These are phyloP conservation scores for Striga asiatica DNA, from an alignment of 257 asterid species.

Conservation along the genomic window DNA sequence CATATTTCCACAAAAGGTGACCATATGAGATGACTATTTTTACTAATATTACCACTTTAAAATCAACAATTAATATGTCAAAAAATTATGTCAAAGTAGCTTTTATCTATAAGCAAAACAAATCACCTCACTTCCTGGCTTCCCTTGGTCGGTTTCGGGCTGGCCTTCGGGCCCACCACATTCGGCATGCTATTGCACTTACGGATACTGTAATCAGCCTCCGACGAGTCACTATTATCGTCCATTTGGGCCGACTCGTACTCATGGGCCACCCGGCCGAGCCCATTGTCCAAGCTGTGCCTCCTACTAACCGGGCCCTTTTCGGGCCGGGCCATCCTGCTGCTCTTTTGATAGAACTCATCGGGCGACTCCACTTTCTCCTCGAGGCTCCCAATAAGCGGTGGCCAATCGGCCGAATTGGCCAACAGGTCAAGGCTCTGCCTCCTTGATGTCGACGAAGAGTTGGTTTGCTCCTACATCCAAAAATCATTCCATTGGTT, in stretches of 20 bases:
- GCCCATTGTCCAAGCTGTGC: slow-evolving; percentile 37
- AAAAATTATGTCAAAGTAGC: too few species aligned
- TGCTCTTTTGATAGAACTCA: not conserved
- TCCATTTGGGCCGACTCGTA: slow-evolving; percentile 8
- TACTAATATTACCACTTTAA: too few species aligned
- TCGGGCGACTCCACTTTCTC: slow-evolving; percentile 16
- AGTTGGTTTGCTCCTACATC: slow-evolving; percentile 27
- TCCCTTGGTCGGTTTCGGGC: slow-evolving; percentile 38
- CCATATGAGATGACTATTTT: too few species aligned
- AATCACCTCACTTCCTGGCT: slow-evolving; percentile 51
- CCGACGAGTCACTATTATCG: slow-evolving; percentile 67
- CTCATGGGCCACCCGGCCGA: slow-evolving; percentile 1
- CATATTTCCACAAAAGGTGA: too few species aligned
- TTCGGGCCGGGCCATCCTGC: not conserved
- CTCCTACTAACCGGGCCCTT: slow-evolving; percentile 18
- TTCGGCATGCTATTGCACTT: slow-evolving; percentile 28
- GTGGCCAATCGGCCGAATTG: slow-evolving; percentile 38
- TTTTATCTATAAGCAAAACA: too few species aligned
- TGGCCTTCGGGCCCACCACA: slow-evolving; percentile 37
- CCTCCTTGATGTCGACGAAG: slow-evolving; percentile 33
- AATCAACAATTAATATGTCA: too few species aligned
- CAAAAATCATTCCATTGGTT: too few species aligned
- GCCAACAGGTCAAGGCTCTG: slow-evolving; percentile 44
- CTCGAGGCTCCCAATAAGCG: slow-evolving; percentile 47
- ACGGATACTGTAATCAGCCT: slow-evolving; percentile 35